Percentiles rank a stretch among this genome's conserved stretches.
Conservation (phyloP, 352 stramenopile genomes). For the Globisporangium uncinulatum region DNA sequence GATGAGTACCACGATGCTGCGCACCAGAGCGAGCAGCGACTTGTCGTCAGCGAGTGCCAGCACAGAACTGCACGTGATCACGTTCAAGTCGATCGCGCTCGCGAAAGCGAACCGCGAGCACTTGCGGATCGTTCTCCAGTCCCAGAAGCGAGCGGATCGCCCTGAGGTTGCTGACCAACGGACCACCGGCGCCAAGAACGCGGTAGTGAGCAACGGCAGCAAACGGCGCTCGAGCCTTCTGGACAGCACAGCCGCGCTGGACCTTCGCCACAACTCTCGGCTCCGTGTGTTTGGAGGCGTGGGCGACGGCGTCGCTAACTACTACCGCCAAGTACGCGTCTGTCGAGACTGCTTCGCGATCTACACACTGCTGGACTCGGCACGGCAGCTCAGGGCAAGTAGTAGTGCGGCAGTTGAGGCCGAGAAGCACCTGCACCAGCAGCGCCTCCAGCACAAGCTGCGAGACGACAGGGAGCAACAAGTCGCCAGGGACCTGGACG, state of each 20-base stretch:
- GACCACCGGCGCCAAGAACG: not conserved
- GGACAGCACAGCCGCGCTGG: slow-evolving; percentile 40
- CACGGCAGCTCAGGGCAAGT: slow-evolving; percentile 29
- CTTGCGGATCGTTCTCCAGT: slow-evolving; percentile 15
- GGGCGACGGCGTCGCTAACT: slow-evolving; percentile 51
- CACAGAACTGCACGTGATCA: slow-evolving; percentile 46
- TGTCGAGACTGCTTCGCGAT: slow-evolving; percentile 83
- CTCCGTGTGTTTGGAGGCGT: slow-evolving; percentile 47
- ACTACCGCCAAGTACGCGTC: slow-evolving; percentile 82
- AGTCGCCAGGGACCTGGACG: slow-evolving; percentile 30
- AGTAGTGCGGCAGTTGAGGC: slow-evolving; percentile 19
- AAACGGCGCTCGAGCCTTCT: slow-evolving; percentile 29
- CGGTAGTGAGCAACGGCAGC: not conserved
- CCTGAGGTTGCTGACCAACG: not conserved
- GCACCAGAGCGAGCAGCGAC: slow-evolving; percentile 7
- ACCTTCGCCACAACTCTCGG: slow-evolving; percentile 45
- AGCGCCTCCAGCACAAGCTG: slow-evolving; percentile 16
- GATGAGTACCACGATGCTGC: slow-evolving; percentile 26
- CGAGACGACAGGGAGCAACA: slow-evolving; percentile 40
- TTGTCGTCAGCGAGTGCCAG: slow-evolving; percentile 3
- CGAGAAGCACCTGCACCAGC: slow-evolving; percentile 16
- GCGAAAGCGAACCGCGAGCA: slow-evolving; percentile 56
- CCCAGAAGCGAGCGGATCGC: slow-evolving; percentile 1
- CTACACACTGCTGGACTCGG: slow-evolving; percentile 80
- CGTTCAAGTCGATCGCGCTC: slow-evolving; percentile 75